Conservation (phyloP, 2,329 filamentous ascomycete genomes). For the Knufia petricola region DNA sequence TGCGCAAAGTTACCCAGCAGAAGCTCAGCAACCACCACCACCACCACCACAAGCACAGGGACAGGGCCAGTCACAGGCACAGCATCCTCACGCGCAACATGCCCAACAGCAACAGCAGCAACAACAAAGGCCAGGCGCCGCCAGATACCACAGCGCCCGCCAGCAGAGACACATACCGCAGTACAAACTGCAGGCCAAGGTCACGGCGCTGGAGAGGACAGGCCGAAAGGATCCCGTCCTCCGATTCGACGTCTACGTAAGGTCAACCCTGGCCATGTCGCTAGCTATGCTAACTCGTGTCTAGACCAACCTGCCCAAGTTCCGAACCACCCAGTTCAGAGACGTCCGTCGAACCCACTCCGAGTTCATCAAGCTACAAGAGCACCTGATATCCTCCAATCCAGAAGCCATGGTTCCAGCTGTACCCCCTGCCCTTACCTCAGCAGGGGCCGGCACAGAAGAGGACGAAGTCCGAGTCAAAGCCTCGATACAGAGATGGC, state of each 20-base stretch:
- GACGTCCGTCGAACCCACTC: conserved; percentile 92
- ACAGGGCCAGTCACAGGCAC: conserved; percentile 25
- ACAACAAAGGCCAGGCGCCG: conserved; percentile 29
- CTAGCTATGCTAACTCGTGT: conserved; percentile 12
- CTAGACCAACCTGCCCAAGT: conserved; percentile 96
- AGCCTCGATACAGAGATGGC: conserved; percentile 81
- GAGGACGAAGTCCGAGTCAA: conserved; percentile 90
- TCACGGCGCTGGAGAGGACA: conserved; percentile 83
- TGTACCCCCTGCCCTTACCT: conserved; percentile 87
- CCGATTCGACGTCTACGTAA: conserved; percentile 91
- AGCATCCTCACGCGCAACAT: conserved; percentile 23
- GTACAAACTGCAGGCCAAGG: conserved; percentile 86
- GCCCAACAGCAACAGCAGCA: conserved; percentile 17
- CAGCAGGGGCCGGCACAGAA: conserved; percentile 88
- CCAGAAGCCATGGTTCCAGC: conserved; percentile 90
- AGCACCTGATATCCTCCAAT: conserved; percentile 94
- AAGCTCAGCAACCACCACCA: conserved; percentile 29
- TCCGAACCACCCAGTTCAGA: conserved; percentile 94
- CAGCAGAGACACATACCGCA: conserved; percentile 49
- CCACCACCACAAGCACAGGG: too few species aligned
- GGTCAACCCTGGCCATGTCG: conserved; percentile 26
- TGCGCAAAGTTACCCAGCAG: conserved; percentile 14
- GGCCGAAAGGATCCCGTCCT: conserved; percentile 93
- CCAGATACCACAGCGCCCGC: conserved; percentile 39
- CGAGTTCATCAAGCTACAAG: conserved; percentile 91